Base-by-base conservation (phyloP, 106 monocot genomes). In the Platanthera zijinensis region DNA sequence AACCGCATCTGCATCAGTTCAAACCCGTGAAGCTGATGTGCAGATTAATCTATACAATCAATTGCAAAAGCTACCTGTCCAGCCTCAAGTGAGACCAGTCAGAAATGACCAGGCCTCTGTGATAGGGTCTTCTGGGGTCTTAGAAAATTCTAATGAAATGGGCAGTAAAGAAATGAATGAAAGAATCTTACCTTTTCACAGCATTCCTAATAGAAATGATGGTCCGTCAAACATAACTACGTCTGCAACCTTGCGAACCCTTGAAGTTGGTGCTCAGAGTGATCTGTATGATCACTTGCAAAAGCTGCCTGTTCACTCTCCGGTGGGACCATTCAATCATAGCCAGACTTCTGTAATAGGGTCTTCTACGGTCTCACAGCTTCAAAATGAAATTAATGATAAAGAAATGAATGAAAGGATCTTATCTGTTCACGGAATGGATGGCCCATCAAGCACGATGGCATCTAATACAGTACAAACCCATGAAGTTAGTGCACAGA, bases 251-350 rank as follows among this genome's bases (percentile, higher is more conserved):
- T 49, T 66, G 79, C 66, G 66, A 59, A 73, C 50, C 45, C 72
- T 57, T 39, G 74, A 82, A 39, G 75, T 76, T 73, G 56, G 17
- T 49, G 21, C 63, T 13, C 46, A 45, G 17, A 61, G 32, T 83
- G 72, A 83, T 75, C 56, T 17, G 19, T 79, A 77, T 67, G 71
- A 76, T 56, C 77, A 76, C 18, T 53, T 74, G 45, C 74, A 62
- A 64, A 28, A 61, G 22, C 50, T 1, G 39, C 19, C 10, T 73
- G 45, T 51, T 19, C 57, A 8, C 13, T 48, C 48, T 74, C 48
- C 74, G 22, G 19, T 54, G 54, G 66, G 76, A 3, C 10, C 32
- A 32, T 30, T 32, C 66, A 30, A n/a, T 4, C 25, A 66, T 66
- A 30, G 28, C 2, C 66, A 66, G 12, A 30, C 25, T 0, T 66